Evolutionary conservation across 441 rosid genomes (phyloP).

Genomic region (Erodium trifolium): DNA sequence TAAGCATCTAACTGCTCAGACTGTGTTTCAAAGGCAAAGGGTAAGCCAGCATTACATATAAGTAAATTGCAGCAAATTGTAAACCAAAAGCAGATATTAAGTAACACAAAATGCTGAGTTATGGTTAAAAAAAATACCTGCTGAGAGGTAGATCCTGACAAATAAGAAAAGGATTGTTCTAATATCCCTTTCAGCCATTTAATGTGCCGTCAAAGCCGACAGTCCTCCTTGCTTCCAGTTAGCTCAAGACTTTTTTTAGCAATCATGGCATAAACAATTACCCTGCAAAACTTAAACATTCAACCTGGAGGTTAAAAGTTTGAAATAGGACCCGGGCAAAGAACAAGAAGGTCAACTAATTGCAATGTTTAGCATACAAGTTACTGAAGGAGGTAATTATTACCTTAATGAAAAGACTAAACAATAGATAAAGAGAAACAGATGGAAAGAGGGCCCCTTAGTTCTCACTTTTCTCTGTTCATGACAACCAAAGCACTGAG

Average conservation of each 20-base stretch:
- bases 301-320: slow-evolving; percentile 28
- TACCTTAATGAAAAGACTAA: slow-evolving; percentile 8
- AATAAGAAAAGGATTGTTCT: slow-evolving; percentile 24
- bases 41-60: not conserved
- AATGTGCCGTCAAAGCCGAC: slow-evolving; percentile 11
- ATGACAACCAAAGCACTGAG: slow-evolving; percentile 26
- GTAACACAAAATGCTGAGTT: slow-evolving; percentile 21
- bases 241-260: slow-evolving; percentile 29
- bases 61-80: slow-evolving; percentile 6
- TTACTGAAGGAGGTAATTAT: slow-evolving; percentile 18
- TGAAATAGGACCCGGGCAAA: slow-evolving; percentile 20
- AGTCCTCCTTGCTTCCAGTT: slow-evolving; percentile 32
- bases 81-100: slow-evolving; percentile 5
- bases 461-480: slow-evolving; percentile 34
- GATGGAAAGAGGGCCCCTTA: slow-evolving; percentile 12
- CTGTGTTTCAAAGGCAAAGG: not conserved
- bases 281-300: slow-evolving; percentile 25
- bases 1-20: not conserved
- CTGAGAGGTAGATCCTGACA: slow-evolving; percentile 19
- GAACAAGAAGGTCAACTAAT: slow-evolving; percentile 22
- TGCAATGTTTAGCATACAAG: slow-evolving; percentile 27
- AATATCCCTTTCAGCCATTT: slow-evolving; percentile 25
- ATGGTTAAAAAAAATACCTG: slow-evolving; percentile 23
- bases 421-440: not conserved
- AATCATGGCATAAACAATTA: slow-evolving; percentile 19